Conservation (phyloP, 2,329 filamentous ascomycete genomes). For the Penicillium sp. region DNA sequence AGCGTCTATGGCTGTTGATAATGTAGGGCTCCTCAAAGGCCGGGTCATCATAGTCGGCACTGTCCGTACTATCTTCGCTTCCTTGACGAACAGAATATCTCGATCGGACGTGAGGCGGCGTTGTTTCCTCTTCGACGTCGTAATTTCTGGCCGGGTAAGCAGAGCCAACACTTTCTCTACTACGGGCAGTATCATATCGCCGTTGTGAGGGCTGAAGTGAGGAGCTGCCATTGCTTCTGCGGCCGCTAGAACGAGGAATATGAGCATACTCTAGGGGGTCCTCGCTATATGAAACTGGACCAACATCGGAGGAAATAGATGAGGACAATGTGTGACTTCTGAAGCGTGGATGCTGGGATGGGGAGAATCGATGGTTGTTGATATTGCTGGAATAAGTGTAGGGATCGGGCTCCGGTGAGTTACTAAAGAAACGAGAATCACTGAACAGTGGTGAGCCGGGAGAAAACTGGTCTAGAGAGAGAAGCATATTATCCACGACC, state of each 20-base stretch:
- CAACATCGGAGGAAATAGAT: slow-evolving; percentile 56
- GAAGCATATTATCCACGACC: slow-evolving; percentile 90
- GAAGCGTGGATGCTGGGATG: slow-evolving; percentile 36
- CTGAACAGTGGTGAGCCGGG: slow-evolving; percentile 31
- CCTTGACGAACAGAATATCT: slow-evolving; percentile 55
- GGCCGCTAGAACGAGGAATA: slow-evolving; percentile 44
- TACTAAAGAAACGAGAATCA: slow-evolving; percentile 37
- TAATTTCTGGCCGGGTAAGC: slow-evolving; percentile 18
- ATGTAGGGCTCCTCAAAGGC: slow-evolving; percentile 10
- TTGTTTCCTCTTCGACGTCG: slow-evolving; percentile 24
- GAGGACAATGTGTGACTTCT: slow-evolving; percentile 59
- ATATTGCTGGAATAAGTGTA: slow-evolving; percentile 16
- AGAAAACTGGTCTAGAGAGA: slow-evolving; percentile 83
- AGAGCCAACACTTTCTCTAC: slow-evolving; percentile 27
- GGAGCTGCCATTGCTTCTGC: slow-evolving; percentile 77
- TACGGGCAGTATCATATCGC: slow-evolving; percentile 61
- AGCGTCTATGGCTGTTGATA: slow-evolving; percentile 30
- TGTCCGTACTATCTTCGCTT: slow-evolving; percentile 72
- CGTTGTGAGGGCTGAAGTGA: slow-evolving; percentile 60
- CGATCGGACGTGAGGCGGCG: not conserved
- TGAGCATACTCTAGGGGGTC: slow-evolving; percentile 39
- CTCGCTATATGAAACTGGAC: slow-evolving; percentile 34
- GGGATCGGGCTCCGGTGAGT: slow-evolving; percentile 38
- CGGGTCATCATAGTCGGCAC: slow-evolving; percentile 56
- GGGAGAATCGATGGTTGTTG: slow-evolving; percentile 26